Base-by-base conservation (phyloP, 2,329 filamentous ascomycete genomes). In the Penicillium verrucosum region DNA sequence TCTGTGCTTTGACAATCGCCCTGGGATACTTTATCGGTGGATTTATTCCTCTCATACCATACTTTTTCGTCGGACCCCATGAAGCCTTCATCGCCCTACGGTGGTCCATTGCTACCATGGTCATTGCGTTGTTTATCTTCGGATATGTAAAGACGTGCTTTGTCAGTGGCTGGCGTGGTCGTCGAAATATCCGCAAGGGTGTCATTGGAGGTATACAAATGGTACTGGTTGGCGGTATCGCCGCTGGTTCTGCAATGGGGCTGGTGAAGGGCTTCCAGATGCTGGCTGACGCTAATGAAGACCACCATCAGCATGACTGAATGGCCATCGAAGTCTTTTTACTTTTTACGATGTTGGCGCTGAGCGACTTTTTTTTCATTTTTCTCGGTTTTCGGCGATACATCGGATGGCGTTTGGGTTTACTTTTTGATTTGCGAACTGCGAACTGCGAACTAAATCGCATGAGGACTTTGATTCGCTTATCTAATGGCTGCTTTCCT, bases 31-130 rank as follows among this genome's bases (percentile, higher is more conserved):
- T 76, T 53, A 67, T 76, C 56, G 74, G 77, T 51, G 77, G 77
- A 2, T 75, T 79, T 42, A 71, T 79, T 14, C 81, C 81, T 7
- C 74, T 83, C 62, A 71, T 82, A 0, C 81, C 81, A 0, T 83
- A 83, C 65, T 82, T 84, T 60, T 75, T 75, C 87, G 62, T 95
- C 83, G 54, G 91, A 83, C 64, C 85, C 79, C 43, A 92, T 87
- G 73, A 97, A 90, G 60, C 89, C 80, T 80, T 93, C 92, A 72
- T 96, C 88, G 60, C 93, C 82, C 63, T 87, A 42, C 77, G 76
- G 58, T 76, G 75, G 65, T 81, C 78, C n/a, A 80, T 82, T 51
- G 78, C 74, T n/a, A 77, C 81, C 16, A 82, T 81, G 61, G 74
- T 71, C 1, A 60, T 82, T 21, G 76, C 80, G 1, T 67, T 83